phyloP scores from a whole-genome alignment of 192 early-diverging fungal species.

The Linnemannia exigua region DNA sequence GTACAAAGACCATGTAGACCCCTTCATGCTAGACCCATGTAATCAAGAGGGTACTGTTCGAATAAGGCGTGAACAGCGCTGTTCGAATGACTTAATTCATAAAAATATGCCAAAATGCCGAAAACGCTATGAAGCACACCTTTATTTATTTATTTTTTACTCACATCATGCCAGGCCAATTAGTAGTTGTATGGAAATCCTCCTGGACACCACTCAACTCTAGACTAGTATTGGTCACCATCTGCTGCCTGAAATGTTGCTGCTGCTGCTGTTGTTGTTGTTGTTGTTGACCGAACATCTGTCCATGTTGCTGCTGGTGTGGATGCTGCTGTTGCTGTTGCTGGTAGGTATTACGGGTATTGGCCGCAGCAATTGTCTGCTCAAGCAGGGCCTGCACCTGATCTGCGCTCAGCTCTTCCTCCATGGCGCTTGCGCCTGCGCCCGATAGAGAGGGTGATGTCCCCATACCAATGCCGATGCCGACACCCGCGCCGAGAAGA shows the following conservation, averaged over 20 bases:
- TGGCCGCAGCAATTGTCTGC: slow-evolving; percentile 43
- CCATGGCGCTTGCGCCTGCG: neutral
- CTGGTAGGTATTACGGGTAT: slow-evolving; percentile 14
- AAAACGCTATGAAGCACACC: neutral
- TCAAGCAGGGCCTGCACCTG: slow-evolving; percentile 51
- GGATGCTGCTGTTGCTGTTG: slow-evolving; percentile 7
- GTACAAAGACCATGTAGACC: too few relatives aligned
- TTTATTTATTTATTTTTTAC: too few relatives aligned
- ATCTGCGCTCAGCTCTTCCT: slow-evolving; percentile 49
- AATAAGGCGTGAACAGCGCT: too few relatives aligned
- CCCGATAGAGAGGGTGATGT: too few relatives aligned
- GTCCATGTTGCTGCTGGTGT: slow-evolving; percentile 15
- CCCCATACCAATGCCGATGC: neutral
- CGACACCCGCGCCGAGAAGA: neutral
- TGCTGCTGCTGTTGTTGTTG: slow-evolving; percentile 37
- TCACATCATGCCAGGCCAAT: slow-evolving; percentile 49
- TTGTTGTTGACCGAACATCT: slow-evolving; percentile 20
- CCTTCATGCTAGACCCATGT: too few relatives aligned
- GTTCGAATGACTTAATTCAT: neutral
- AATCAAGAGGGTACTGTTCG: too few relatives aligned
- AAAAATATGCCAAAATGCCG: neutral
- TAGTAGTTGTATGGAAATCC: slow-evolving; percentile 28
- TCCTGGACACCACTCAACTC: slow-evolving; percentile 41
- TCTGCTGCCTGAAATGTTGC: slow-evolving; percentile 12
- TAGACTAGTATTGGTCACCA: slow-evolving; percentile 17